Evolutionary conservation across 192 early-diverging fungal species (phyloP), one percentile per base, ranked within the genome.

Genomic region (Allomyces macrogynus): DNA sequence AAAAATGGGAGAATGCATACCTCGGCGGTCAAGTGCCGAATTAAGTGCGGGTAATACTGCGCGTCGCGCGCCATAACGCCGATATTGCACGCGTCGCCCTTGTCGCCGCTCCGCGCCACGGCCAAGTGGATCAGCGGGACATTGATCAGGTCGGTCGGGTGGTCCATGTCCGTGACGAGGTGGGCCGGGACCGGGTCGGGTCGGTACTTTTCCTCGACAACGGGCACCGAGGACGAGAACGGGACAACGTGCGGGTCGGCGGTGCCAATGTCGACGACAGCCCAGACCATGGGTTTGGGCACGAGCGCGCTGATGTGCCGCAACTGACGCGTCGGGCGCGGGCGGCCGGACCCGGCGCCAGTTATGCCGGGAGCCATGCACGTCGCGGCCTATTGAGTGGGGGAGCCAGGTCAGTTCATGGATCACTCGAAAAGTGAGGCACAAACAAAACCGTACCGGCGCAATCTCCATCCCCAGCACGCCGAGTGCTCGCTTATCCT

Each of bases 101-200:
- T 85, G 66, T 85, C 83, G 26, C 83, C 83, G 67, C 80, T 82
- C n/a, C 83, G 71, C 14, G 77, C 83, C 70, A 76, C 78, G 27
- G 81, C 81, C 23, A 85, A 57, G 16, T 76, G 69, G 63, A 85
- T 80, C 61, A 85, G 69, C 1, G 71, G 73, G 7, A 82, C 71
- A n/a, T 68, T 68, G 1, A 78, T 75, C 20, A 67, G 69, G 63
- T 74, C 68, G 20, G 14, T 66, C 32, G 23, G 24, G 23, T 44
- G 20, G 22, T 5, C 16, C 42, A 49, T 65, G 16, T 26, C 23
- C 66, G 43, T 72, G 65, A 26, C 20, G 23, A 12, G n/a, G 61
- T n/a, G n/a, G 4, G 32, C 61, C 16, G 23, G 23, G 62, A n/a
- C 49, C 24, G 23, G 60, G 26, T 24, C n/a, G 62, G 66, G 16